These are phyloP conservation scores for Chlamydomonas sp. DNA, from an alignment of 139 green algal genomes.

Conservation along the genomic window DNA sequence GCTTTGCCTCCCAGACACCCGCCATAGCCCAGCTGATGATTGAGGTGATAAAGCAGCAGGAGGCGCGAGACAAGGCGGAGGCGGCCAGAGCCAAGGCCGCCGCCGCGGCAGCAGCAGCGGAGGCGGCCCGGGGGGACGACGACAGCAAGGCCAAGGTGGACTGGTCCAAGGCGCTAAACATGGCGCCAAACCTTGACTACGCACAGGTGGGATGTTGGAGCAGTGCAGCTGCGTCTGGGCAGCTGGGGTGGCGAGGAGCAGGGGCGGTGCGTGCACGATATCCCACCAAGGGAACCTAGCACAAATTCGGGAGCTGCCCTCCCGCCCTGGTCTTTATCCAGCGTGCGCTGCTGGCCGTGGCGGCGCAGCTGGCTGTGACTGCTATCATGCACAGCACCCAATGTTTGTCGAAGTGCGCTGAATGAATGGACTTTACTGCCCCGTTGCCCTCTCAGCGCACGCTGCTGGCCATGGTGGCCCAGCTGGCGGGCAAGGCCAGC, in stretches of 20 bases:
- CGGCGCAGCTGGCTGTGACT: neutral
- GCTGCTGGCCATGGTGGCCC: constrained; percentile 22
- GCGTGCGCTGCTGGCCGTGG: too few species aligned
- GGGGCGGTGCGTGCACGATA: too few species aligned
- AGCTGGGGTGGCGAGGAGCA: too few species aligned
- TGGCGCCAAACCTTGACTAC: constrained; percentile 25
- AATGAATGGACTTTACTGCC: neutral
- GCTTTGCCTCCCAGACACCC: constrained; percentile 2
- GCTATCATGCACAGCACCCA: neutral
- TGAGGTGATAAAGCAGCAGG: constrained; percentile 42
- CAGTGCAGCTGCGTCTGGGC: too few species aligned
- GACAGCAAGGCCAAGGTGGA: constrained; percentile 17
- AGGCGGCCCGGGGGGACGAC: neutral
- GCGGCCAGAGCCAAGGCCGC: neutral
- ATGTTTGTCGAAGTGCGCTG: neutral
- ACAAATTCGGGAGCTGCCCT: too few species aligned
- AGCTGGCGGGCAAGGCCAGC: constrained; percentile 1
- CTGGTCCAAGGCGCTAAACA: constrained; percentile 12
- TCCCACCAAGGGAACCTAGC: too few species aligned
- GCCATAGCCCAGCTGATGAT: constrained; percentile 41
- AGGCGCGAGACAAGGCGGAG: constrained; percentile 15
- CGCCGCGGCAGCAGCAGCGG: neutral
- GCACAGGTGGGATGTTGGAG: constrained; percentile 5
- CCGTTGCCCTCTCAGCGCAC: constrained; percentile 7
- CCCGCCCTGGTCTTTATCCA: too few species aligned